These are phyloP conservation scores for Phlyctochytrium planicorne DNA, from an alignment of 192 early-diverging fungal species.

Conservation along the genomic window DNA sequence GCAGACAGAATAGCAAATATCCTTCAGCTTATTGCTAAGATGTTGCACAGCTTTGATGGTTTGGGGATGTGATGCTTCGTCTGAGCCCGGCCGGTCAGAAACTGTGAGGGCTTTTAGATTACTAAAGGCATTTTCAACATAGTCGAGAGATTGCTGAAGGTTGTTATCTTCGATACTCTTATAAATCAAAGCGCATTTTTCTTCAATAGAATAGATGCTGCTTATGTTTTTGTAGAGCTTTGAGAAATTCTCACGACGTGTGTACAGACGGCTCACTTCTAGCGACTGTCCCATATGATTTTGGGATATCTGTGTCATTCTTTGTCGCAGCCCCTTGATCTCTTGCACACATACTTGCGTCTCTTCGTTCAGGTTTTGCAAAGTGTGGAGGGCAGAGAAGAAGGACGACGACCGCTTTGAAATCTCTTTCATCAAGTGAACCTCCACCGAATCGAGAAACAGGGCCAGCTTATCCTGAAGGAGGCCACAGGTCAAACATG, in stretches of 20 bases:
- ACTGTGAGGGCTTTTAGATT: constrained; percentile 56
- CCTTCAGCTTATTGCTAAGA: background rate
- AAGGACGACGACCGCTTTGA: constrained; percentile 92
- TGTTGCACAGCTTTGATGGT: background rate
- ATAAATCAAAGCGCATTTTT: constrained; percentile 82
- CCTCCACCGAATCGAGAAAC: constrained; percentile 91
- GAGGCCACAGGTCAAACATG: constrained; percentile 61
- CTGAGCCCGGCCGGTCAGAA: constrained; percentile 17
- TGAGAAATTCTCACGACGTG: constrained; percentile 70
- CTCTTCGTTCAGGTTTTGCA: constrained; percentile 90
- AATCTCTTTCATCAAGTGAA: constrained; percentile 92
- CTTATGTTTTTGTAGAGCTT: constrained; percentile 68
- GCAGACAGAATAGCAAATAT: background rate
- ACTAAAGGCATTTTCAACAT: constrained; percentile 77
- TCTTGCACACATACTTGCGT: constrained; percentile 86
- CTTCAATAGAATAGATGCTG: constrained; percentile 71
- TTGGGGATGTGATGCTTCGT: constrained; percentile 16
- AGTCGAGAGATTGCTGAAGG: constrained; percentile 84
- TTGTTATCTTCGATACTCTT: constrained; percentile 75
- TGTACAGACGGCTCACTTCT: constrained; percentile 77
- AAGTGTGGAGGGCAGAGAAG: constrained; percentile 89
- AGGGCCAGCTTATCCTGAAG: constrained; percentile 89
- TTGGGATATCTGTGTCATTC: constrained; percentile 64
- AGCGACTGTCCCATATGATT: constrained; percentile 75
- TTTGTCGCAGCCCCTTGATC: constrained; percentile 74